These are phyloP conservation scores for Wickerhamiella hasegawae DNA, from an alignment of 805 yeast species.

Conservation along the genomic window DNA sequence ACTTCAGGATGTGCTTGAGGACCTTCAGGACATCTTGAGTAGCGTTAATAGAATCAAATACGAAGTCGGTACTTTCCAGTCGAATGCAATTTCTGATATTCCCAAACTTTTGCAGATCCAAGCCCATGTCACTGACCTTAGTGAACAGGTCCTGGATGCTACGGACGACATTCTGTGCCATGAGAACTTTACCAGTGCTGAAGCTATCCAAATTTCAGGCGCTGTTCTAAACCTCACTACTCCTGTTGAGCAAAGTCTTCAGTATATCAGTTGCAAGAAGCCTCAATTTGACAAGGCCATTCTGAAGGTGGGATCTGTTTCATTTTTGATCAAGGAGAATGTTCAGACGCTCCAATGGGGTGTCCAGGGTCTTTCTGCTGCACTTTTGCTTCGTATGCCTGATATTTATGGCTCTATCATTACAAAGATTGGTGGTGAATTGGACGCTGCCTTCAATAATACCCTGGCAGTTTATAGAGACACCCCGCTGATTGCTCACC, in stretches of 20 bases:
- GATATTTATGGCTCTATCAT: neutral
- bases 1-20: constrained; percentile 8
- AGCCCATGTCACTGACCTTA: constrained; percentile 3
- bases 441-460: neutral
- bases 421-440: too few species aligned
- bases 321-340: neutral
- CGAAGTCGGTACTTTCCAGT: constrained; percentile 4
- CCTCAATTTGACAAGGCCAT: constrained; percentile 1
- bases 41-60: constrained; percentile 1
- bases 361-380: neutral
- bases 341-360: neutral
- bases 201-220: neutral
- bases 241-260: neutral
- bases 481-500: neutral
- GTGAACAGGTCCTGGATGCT: constrained; percentile 5
- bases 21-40: constrained; percentile 4
- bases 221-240: neutral
- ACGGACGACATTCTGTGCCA: constrained; percentile 9
- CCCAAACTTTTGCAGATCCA: constrained; percentile 7
- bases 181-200: neutral
- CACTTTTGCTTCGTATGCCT: neutral
- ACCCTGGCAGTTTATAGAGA: neutral
- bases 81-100: constrained; percentile 4
- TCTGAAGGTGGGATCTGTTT: neutral
- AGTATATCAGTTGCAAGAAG: neutral